These are phyloP conservation scores for Penicillium atrosanguineum DNA, from an alignment of 495 filamentous ascomycete species.

Conservation along the genomic window DNA sequence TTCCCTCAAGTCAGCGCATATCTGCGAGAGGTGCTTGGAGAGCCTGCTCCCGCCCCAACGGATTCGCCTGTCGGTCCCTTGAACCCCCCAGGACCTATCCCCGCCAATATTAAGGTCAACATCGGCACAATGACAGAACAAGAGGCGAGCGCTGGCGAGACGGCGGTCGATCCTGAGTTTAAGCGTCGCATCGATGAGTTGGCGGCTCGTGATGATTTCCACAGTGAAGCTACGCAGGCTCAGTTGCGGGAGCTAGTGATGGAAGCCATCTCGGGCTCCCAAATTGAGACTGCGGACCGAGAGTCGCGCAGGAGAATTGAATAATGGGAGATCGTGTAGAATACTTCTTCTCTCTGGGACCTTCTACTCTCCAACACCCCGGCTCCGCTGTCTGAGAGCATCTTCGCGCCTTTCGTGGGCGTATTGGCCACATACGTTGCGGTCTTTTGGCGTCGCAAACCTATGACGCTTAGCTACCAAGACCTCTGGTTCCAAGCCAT, in stretches of 20 bases:
- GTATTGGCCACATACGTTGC: background rate
- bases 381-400: background rate
- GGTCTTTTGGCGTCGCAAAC: background rate
- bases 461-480: background rate
- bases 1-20: constrained; percentile 68
- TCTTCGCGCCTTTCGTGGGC: background rate
- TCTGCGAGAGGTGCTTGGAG: constrained; percentile 49
- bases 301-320: constrained; percentile 61
- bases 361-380: background rate
- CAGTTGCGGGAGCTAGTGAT: constrained; percentile 66
- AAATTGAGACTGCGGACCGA: constrained; percentile 50
- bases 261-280: constrained; percentile 61
- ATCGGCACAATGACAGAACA: constrained; percentile 64
- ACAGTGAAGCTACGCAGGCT: constrained; percentile 66
- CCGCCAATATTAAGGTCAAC: constrained; percentile 64
- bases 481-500: background rate
- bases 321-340: constrained; percentile 25
- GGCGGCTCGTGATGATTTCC: constrained; percentile 68
- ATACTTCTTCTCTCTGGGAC: background rate
- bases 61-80: constrained; percentile 26
- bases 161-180: constrained; percentile 66
- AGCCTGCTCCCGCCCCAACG: constrained; percentile 20
- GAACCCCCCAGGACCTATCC: constrained; percentile 52
- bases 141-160: constrained; percentile 44
- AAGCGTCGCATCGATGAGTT: constrained; percentile 73